phyloP scores from a whole-genome alignment of 257 asterid genomes.

The Solanum boliviense region DNA sequence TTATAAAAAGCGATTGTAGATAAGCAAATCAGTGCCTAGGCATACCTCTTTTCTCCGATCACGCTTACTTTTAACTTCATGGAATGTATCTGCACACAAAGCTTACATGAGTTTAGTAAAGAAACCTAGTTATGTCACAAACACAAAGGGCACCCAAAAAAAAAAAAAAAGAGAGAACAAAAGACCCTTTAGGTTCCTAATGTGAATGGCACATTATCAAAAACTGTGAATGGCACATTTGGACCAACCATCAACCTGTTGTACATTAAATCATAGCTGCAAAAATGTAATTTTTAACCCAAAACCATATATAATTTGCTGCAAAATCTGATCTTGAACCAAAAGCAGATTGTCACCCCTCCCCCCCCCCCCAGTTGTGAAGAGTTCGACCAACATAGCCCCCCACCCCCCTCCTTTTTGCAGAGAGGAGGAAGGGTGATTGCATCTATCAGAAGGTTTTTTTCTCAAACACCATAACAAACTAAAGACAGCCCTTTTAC shows the following conservation, averaged over 20 bases:
- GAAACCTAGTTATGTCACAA: neutral
- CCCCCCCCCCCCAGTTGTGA: neutral
- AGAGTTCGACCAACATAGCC: neutral
- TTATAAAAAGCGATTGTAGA: neutral
- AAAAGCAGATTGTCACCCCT: neutral
- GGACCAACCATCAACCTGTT: neutral
- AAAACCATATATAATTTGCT: neutral
- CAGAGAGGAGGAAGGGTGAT: neutral
- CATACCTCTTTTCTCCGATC: conserved; percentile 69
- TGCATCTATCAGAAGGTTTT: neutral
- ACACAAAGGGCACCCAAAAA: neutral
- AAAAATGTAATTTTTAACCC: neutral
- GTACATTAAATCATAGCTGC: neutral
- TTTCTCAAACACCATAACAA: neutral
- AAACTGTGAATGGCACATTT: neutral
- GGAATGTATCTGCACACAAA: conserved; percentile 66
- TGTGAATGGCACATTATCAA: neutral
- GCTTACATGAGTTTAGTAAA: neutral
- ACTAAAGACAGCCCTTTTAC: neutral
- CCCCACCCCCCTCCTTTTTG: neutral
- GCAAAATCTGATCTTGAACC: neutral
- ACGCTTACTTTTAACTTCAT: conserved; percentile 78
- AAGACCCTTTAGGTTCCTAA: neutral
- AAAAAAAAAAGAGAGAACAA: neutral
- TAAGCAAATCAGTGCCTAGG: neutral